These are phyloP conservation scores for Hypoxylon lenormandii DNA, from an alignment of 495 filamentous ascomycete species.

Conservation along the genomic window DNA sequence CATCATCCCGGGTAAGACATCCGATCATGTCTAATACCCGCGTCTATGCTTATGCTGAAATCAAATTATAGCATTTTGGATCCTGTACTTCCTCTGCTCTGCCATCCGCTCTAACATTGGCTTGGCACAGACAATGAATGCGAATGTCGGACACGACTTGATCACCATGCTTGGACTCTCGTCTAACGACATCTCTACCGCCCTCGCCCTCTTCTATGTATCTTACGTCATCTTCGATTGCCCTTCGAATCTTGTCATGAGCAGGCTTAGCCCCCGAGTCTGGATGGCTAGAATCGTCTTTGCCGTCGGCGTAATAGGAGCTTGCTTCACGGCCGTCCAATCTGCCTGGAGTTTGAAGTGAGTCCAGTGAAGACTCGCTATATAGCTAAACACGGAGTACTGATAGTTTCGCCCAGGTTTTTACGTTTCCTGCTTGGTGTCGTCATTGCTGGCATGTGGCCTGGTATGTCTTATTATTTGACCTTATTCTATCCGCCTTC, in stretches of 20 bases:
- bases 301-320: constrained; percentile 84
- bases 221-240: constrained; percentile 90
- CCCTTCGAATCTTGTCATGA: constrained; percentile 92
- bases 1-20: constrained; percentile 75
- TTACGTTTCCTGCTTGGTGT: constrained; percentile 87
- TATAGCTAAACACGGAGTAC: neutral
- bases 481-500: constrained; percentile 92
- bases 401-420: constrained; percentile 61
- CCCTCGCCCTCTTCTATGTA: constrained; percentile 88
- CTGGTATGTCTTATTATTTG: constrained; percentile 92
- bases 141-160: constrained; percentile 73
- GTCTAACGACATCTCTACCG: constrained; percentile 80
- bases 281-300: constrained; percentile 96
- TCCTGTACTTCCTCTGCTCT: constrained; percentile 92
- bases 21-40: neutral
- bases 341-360: constrained; percentile 88
- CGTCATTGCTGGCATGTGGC: constrained; percentile 94
- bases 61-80: constrained; percentile 76
- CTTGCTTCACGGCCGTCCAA: constrained; percentile 82
- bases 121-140: constrained; percentile 91
- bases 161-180: constrained; percentile 72
- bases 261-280: constrained; percentile 80
- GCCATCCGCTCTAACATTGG: constrained; percentile 91
- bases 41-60: constrained; percentile 21
- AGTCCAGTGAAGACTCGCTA: constrained; percentile 40